Percentiles rank a stretch among this genome's conserved stretches.
Evolutionary conservation across 2,329 filamentous ascomycete genomes (phyloP).

Genomic region (Claviceps sp.): DNA sequence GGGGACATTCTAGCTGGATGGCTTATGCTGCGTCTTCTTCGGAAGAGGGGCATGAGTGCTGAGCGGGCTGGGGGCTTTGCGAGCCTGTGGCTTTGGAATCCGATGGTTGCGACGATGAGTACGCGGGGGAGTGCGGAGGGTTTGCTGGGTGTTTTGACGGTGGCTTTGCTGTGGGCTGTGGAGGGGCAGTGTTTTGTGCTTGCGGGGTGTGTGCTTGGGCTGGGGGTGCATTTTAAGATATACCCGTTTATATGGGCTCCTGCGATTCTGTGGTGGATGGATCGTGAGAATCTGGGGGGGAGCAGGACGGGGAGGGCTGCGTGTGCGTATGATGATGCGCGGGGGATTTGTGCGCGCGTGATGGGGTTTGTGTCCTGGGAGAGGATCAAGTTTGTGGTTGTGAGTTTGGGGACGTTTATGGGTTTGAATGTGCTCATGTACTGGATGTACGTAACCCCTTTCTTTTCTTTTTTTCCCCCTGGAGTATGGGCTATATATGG

Average conservation of each 20-base stretch:
- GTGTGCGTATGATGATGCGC: neutral
- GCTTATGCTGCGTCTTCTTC: conserved; percentile 41
- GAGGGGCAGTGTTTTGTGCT: conserved; percentile 46
- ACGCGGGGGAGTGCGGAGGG: conserved; percentile 92
- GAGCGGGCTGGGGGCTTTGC: conserved; percentile 59
- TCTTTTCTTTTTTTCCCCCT: neutral
- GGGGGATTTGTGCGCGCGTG: conserved; percentile 5
- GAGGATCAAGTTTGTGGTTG: conserved; percentile 43
- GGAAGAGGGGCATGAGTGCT: conserved; percentile 30
- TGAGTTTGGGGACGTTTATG: conserved; percentile 61
- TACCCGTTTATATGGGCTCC: conserved; percentile 94
- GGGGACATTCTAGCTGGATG: conserved; percentile 78
- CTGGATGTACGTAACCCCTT: conserved; percentile 35
- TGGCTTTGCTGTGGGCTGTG: conserved; percentile 72
- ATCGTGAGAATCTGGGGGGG: conserved; percentile 32
- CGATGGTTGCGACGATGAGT: conserved; percentile 96
- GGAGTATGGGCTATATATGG: neutral
- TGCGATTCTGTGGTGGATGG: conserved; percentile 70
- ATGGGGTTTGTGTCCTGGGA: conserved; percentile 35
- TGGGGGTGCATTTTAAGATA: conserved; percentile 94
- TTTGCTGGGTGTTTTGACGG: conserved; percentile 70
- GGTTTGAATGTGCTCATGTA: conserved; percentile 71
- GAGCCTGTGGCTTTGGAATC: conserved; percentile 86
- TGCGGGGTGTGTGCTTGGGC: conserved; percentile 63
- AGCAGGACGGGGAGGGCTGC: neutral